These are phyloP conservation scores for Liquidambar formosana DNA, from an alignment of 164 flowering plant genomes.

Conservation along the genomic window DNA sequence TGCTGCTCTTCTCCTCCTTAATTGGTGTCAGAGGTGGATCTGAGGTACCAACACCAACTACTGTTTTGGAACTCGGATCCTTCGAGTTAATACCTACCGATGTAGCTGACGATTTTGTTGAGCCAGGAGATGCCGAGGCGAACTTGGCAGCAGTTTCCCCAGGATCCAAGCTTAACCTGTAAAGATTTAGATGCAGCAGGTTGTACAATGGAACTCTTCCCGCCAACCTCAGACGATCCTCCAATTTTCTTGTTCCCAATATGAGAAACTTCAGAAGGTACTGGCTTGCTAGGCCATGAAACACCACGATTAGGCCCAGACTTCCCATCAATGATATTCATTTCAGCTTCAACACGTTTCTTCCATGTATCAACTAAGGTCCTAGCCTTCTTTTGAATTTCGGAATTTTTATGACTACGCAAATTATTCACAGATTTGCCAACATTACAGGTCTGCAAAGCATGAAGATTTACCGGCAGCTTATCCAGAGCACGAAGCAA, in stretches of 20 bases:
- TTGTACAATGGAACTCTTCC: slow-evolving; percentile 55
- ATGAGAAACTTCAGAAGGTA: slow-evolving; percentile 52
- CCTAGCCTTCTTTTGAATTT: slow-evolving; percentile 45
- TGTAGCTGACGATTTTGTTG: slow-evolving; percentile 41
- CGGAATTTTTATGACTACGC: slow-evolving; percentile 40
- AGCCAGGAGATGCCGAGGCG: slow-evolving; percentile 47
- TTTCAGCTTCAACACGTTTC: slow-evolving; percentile 92
- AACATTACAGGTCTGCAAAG: slow-evolving; percentile 73
- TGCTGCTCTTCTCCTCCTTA: slow-evolving; percentile 47
- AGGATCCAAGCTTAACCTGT: slow-evolving; percentile 36
- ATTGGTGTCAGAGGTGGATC: slow-evolving; percentile 29
- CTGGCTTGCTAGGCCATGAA: slow-evolving; percentile 63
- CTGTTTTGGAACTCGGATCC: slow-evolving; percentile 24
- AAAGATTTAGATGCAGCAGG: slow-evolving; percentile 51
- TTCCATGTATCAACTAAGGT: slow-evolving; percentile 94
- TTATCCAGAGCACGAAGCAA: slow-evolving; percentile 90
- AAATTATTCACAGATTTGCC: slow-evolving; percentile 88
- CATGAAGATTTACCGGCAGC: slow-evolving; percentile 83
- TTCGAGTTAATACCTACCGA: slow-evolving; percentile 30
- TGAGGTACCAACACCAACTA: slow-evolving; percentile 16
- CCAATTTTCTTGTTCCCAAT: slow-evolving; percentile 51
- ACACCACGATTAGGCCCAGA: slow-evolving; percentile 60
- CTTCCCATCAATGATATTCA: slow-evolving; percentile 77
- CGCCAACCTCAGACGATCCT: slow-evolving; percentile 46
- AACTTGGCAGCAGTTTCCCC: slow-evolving; percentile 47